Base-by-base conservation (phyloP, 768 basidiomycete species). In the Panaeolus papilionaceus region DNA sequence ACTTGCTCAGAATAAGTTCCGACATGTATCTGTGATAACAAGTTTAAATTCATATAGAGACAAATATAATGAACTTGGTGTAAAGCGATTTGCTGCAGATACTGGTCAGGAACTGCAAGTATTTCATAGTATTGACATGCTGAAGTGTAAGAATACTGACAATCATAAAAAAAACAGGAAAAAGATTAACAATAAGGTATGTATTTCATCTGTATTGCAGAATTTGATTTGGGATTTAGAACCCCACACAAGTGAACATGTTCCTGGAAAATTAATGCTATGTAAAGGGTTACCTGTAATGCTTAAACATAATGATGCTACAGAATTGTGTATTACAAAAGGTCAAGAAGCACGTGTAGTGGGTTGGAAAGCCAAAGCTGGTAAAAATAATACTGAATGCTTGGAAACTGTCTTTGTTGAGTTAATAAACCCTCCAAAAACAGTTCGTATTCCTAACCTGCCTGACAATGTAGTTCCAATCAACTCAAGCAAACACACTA, bases 11-110 rank as follows among this genome's bases (percentile, higher is more conserved):
- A 64, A 28, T 28, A 20, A 66, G 12, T 81, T 78, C 64, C 40
- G 73, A 61, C 69, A 80, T 71, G 72, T 78, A 3, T 78, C 79
- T 38, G 70, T 81, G 3, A 81, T 82, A 18, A 80, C 78, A 10
- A 70, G 75, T 8, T 66, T 64, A 9, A 81, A 81, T 70, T 26
- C 66, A 16, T 71, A 79, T 3, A 76, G 77, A 49, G 81, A 82
- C 66, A 63, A 63, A 38, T 72, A 79, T 3, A 82, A 83, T 71
- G 40, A 69, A 11, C 10, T 76, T 1, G 77, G 78, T 0, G 65
- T 51, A 37, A 26, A 51, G 39, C 44, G 71, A 23, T 83, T 79
- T 74, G 77, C 79, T 3, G 11, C 26, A 3, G 77, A 79, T 33
- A 74, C 70, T 8, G 65, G 67, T 0, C 72, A 76, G 38, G 40